Percentiles rank a stretch among this genome's conserved stretches.
phyloP scores from a whole-genome alignment of 176 grass and related monocot species.

The Eleusine indica region DNA sequence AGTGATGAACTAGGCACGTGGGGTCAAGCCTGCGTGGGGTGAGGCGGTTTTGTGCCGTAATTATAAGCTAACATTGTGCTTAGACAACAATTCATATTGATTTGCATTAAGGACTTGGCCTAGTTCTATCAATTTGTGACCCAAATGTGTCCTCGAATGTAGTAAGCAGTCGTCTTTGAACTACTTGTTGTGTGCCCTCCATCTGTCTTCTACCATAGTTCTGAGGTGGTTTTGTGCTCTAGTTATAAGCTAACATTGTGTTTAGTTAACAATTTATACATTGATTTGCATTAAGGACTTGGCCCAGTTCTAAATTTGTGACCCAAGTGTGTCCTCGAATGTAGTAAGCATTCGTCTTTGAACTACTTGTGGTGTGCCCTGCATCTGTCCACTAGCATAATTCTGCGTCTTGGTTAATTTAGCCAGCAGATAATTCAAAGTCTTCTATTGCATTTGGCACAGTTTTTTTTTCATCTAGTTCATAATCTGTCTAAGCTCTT shows the following conservation, averaged over 20 bases:
- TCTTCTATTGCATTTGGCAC: not conserved
- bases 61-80: not conserved
- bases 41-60: not conserved
- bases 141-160: not conserved
- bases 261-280: not conserved
- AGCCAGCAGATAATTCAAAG: not conserved
- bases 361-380: constrained; percentile 14
- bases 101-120: not conserved
- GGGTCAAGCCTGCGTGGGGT: not conserved
- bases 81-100: not conserved
- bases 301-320: not conserved
- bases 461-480: not conserved
- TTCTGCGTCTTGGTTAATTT: not conserved
- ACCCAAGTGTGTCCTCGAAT: not conserved
- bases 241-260: not conserved
- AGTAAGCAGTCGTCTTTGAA: not conserved
- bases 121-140: not conserved
- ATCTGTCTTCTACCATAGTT: not conserved
- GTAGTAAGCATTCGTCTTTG: not conserved
- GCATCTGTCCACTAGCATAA: not conserved
- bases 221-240: not conserved
- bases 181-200: constrained; percentile 4
- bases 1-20: not conserved
- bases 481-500: not conserved
- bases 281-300: not conserved